Conservation (phyloP, 1,139 yeast species). For the Lodderomyces metapsilosis region DNA sequence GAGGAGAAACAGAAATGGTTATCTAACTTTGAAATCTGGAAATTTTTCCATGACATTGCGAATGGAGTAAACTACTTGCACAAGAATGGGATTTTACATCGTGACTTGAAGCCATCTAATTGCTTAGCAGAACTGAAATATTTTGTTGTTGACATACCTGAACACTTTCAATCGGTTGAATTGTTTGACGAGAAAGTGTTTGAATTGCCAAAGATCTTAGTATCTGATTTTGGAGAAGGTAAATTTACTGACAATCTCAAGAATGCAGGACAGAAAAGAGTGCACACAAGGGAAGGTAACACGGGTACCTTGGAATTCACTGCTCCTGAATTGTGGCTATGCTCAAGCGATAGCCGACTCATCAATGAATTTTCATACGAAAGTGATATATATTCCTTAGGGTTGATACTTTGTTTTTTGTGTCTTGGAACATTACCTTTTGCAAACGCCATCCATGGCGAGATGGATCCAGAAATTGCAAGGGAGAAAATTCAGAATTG, state of each 20-base stretch:
- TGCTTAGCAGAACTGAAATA: slow-evolving; percentile 57
- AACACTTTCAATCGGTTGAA: slow-evolving; percentile 14
- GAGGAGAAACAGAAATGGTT: slow-evolving; percentile 24
- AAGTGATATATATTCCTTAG: slow-evolving; percentile 80
- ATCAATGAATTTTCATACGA: slow-evolving; percentile 58
- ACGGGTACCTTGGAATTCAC: slow-evolving; percentile 87
- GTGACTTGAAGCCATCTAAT: slow-evolving; percentile 87
- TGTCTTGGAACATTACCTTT: slow-evolving; percentile 73
- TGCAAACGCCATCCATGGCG: slow-evolving; percentile 25
- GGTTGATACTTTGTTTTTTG: slow-evolving; percentile 73
- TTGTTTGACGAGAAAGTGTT: slow-evolving; percentile 24
- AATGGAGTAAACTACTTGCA: slow-evolving; percentile 74
- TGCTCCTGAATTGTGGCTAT: slow-evolving; percentile 73
- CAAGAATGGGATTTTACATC: slow-evolving; percentile 69
- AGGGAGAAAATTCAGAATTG: slow-evolving; percentile 29
- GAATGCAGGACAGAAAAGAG: slow-evolving; percentile 8
- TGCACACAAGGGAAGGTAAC: slow-evolving; percentile 47
- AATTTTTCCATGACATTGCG: slow-evolving; percentile 65
- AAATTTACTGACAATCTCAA: slow-evolving; percentile 56
- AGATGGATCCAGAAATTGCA: slow-evolving; percentile 32
- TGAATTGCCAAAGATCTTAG: slow-evolving; percentile 63
- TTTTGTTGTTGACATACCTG: slow-evolving; percentile 10
- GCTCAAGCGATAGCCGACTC: slow-evolving; percentile 25
- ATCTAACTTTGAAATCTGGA: slow-evolving; percentile 45
- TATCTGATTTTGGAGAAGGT: slow-evolving; percentile 90